phyloP scores from a whole-genome alignment of 2,329 filamentous ascomycete species.

The Nemania abortiva region DNA sequence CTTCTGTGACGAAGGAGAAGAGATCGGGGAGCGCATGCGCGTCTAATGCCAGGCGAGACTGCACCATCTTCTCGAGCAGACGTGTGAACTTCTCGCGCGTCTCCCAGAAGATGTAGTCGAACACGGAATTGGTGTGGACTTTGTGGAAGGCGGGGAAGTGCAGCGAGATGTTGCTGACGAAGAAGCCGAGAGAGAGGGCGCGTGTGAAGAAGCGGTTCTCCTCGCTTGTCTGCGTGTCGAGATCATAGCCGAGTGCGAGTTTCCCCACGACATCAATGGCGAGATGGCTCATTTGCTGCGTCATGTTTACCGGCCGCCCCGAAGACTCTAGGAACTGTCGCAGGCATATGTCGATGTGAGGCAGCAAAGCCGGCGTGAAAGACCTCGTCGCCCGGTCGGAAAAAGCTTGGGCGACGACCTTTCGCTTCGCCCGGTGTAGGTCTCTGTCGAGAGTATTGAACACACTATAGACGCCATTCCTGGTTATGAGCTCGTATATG shows the following conservation, averaged over 20 bases:
- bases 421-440: not conserved
- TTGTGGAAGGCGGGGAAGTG: constrained; percentile 17
- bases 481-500: not conserved
- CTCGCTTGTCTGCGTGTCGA: constrained; percentile 20
- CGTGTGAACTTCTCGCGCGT: constrained; percentile 1
- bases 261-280: constrained; percentile 17
- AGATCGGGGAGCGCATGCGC: constrained; percentile 16
- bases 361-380: not conserved
- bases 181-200: constrained; percentile 3
- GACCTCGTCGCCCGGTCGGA: not conserved
- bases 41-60: constrained; percentile 20
- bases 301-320: constrained; percentile 23
- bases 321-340: not conserved
- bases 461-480: not conserved
- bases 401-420: not conserved
- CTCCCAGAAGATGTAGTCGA: constrained; percentile 10
- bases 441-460: not conserved
- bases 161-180: constrained; percentile 15
- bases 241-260: constrained; percentile 23
- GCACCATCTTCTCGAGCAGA: constrained; percentile 16
- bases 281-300: constrained; percentile 11
- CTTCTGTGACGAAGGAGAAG: not conserved
- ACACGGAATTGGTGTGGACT: constrained; percentile 3
- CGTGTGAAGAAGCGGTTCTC: constrained; percentile 14
- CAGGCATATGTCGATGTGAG: constrained; percentile 15